Evolutionary conservation across 805 yeast genomes (phyloP).

Genomic region (Candida cerambycidarum): DNA sequence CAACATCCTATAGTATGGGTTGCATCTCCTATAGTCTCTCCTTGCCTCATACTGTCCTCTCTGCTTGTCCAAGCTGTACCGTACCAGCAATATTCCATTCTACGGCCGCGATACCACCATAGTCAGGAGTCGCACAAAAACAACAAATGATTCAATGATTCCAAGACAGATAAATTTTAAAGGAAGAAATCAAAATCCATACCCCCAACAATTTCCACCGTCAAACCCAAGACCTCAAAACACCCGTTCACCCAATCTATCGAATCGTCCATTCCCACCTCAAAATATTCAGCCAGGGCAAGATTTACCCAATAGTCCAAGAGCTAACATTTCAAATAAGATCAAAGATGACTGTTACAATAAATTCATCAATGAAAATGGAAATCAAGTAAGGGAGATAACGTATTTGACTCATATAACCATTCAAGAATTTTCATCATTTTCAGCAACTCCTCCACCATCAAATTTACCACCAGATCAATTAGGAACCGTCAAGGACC

Average conservation of each 20-base stretch:
- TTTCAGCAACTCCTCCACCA: slow-evolving; percentile 71
- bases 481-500: slow-evolving; percentile 47
- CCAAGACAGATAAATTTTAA: slow-evolving; percentile 3
- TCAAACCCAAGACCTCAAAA: background rate
- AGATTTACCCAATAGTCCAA: background rate
- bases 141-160: background rate
- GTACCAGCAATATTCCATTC: too few relatives aligned
- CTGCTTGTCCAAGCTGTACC: too few relatives aligned
- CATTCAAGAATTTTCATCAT: slow-evolving; percentile 70
- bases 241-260: slow-evolving; percentile 9
- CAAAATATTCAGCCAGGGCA: background rate
- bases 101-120: too few relatives aligned
- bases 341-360: slow-evolving; percentile 30
- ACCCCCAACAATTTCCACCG: slow-evolving; percentile 6
- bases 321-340: slow-evolving; percentile 8
- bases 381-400: slow-evolving; percentile 23
- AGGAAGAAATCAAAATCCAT: background rate
- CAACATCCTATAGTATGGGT: too few relatives aligned
- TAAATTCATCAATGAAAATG: slow-evolving; percentile 25
- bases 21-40: too few relatives aligned
- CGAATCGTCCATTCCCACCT: slow-evolving; percentile 12
- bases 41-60: too few relatives aligned
- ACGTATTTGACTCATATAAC: slow-evolving; percentile 75
- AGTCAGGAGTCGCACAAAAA: background rate
- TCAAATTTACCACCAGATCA: slow-evolving; percentile 41